Evolutionary conservation across 2,329 filamentous ascomycete species (phyloP).

Genomic region (Arthrobotrys pseudoclavata): DNA sequence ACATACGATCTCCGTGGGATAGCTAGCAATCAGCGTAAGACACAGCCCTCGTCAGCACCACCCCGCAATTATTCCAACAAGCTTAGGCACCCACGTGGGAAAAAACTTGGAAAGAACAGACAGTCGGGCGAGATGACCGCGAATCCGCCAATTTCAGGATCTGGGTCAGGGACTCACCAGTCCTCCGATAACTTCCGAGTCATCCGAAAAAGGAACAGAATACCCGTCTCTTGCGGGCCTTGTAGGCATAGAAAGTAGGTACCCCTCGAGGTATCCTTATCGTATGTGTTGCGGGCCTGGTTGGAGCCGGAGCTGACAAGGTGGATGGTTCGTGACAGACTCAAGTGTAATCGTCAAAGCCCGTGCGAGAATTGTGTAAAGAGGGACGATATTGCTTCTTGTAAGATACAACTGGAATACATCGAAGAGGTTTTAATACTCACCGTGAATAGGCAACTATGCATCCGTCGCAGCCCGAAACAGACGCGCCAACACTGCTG

Average conservation of each 20-base stretch:
- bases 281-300: conserved; percentile 43
- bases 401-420: conserved; percentile 78
- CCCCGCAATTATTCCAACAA: conserved; percentile 18
- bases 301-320: conserved; percentile 14
- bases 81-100: conserved; percentile 11
- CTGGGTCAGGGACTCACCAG: conserved; percentile 46
- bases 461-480: conserved; percentile 52
- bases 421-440: conserved; percentile 24
- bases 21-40: conserved; percentile 13
- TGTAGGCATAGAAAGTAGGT: conserved; percentile 64
- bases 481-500: conserved; percentile 57
- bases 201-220: conserved; percentile 63
- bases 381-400: conserved; percentile 82
- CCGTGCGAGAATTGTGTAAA: conserved; percentile 97
- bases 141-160: conserved; percentile 55
- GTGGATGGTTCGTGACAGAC: conserved; percentile 66
- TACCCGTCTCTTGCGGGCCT: conserved; percentile 63
- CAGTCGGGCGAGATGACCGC: conserved; percentile 49
- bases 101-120: not conserved
- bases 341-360: conserved; percentile 92
- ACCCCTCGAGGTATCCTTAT: not conserved
- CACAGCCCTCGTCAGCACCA: conserved; percentile 17
- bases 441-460: conserved; percentile 59
- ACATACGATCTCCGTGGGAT: conserved; percentile 24
- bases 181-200: conserved; percentile 62